Percentiles rank a stretch among this genome's conserved stretches.
Evolutionary conservation across 257 asterid species (phyloP).

Genomic region (Cruciata laevipes): DNA sequence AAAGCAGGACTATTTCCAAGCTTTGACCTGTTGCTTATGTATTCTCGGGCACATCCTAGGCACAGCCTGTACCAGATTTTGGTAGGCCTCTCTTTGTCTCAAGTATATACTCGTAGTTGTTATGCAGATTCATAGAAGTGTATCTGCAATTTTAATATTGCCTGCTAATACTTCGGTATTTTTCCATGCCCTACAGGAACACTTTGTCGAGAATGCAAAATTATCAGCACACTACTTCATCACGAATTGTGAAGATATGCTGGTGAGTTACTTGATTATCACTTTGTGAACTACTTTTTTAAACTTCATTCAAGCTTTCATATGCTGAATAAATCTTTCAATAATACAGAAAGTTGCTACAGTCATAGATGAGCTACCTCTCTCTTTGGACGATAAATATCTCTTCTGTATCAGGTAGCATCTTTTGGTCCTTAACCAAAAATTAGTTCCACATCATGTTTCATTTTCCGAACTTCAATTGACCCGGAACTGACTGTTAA

Average conservation of each 20-base stretch:
- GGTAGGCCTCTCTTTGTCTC: slow-evolving; percentile 37
- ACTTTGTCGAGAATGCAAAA: slow-evolving; percentile 77
- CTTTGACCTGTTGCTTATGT: slow-evolving; percentile 72
- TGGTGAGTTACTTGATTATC: slow-evolving; percentile 43
- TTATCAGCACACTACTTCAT: slow-evolving; percentile 75
- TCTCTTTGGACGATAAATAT: slow-evolving; percentile 64
- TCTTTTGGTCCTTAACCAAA: slow-evolving; percentile 5
- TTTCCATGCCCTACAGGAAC: slow-evolving; percentile 43
- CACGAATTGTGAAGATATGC: slow-evolving; percentile 54
- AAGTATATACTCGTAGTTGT: not conserved
- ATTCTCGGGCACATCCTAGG: slow-evolving; percentile 59
- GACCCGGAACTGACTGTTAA: slow-evolving; percentile 7
- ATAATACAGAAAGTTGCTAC: slow-evolving; percentile 79
- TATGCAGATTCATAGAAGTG: not conserved
- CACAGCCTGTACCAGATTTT: slow-evolving; percentile 63
- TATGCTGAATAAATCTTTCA: slow-evolving; percentile 13
- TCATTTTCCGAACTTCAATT: not conserved
- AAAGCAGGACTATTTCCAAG: slow-evolving; percentile 89
- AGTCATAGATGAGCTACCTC: slow-evolving; percentile 79
- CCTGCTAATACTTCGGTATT: not conserved
- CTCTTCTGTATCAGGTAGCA: slow-evolving; percentile 74
- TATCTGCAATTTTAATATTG: not conserved
- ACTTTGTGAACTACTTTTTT: not conserved
- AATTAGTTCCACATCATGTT: not conserved
- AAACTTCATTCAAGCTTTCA: slow-evolving; percentile 3